Evolutionary conservation across 2,329 filamentous ascomycete genomes (phyloP), one percentile per base, ranked within the genome.

Genomic region (Cladosporium sp.): DNA sequence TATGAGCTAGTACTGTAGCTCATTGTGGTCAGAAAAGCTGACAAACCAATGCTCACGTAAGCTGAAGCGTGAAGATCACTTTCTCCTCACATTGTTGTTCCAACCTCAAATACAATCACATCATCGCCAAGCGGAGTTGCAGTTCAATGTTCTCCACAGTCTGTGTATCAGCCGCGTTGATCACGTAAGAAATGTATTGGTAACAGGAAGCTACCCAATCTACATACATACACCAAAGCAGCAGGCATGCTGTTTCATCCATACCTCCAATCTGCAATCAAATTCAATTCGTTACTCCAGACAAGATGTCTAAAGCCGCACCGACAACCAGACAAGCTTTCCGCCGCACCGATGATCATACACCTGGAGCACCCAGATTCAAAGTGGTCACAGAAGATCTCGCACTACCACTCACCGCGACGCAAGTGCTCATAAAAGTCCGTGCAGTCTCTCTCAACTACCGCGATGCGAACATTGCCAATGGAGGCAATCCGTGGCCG

Each of bases 271-370:
- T 3, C 38, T 3, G 4, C 15, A 8, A 15, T 40, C 14, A 5
- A 40, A 40, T 7, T 8, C 3, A 9, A 40, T 12, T 40, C 3
- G 15, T n/a, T 9, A 12, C 15, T 19, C 38, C 6, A 14, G 28
- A 20, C 28, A 37, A 15, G 73, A 76, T 8, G 42, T 38, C 71
- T 55, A 37, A 66, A 69, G 40, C 71, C 7, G 14, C 51, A 9
- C 59, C 61, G 3, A 65, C 59, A 12, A 59, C 47, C 22, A 67
- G 71, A 25, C 69, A 62, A 19, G 67, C 66, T 17, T 72, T 68
- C 38, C 72, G 72, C 19, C 66, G 72, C 20, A 75, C 72, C 8
- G 69, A 72, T 45, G 65, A 72, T 59, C 66, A 65, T 51, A 72
- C 9, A 20, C 56, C 61, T 12, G 55, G 59, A 22, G 58, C 62